Base-by-base conservation (phyloP, 352 stramenopile species). In the Phytophthora podocarpi region DNA sequence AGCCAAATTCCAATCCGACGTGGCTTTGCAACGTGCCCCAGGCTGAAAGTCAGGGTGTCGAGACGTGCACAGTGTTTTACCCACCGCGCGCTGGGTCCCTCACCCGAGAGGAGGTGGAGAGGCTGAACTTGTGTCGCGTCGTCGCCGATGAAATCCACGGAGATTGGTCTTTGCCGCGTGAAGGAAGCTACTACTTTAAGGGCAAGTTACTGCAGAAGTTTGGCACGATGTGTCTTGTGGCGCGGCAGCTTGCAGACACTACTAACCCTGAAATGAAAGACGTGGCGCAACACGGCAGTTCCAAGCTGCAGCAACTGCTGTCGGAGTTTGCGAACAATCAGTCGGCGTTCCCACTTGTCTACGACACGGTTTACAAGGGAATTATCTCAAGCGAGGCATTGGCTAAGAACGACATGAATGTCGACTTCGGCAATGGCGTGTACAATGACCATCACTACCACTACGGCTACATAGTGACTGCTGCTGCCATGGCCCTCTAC, bases 121-220 rank as follows among this genome's bases (percentile, higher is more conserved):
- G 37, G 9, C 36, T 82, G 10, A 64, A 74, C 21, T 61, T 89
- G 12, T 81, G 60, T 27, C 64, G 67, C 5, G 58, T 91, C 2
- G 62, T 92, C 2, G 54, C 53, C 0, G 72, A 90, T 27, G 81
- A 93, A 67, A 90, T 93, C 48, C 31, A 91, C 20, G 74, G 68
- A n/a, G 67, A 89, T 27, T 95, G 85, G 85, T 35, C 71, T 7
- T 50, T 92, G 34, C 80, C 80, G 6, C 64, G 70, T 21, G 76
- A 90, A 64, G 83, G 76, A 21, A 90, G 81, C 57, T 94, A 94
- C 64, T 94, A 94, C 71, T 94, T 94, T 58, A 92, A 91, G 52
- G 83, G 85, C 37, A 94, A 94, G 34, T 52, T 75, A 10, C 51
- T 91, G 18, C 85, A 94, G 47, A 92, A 92, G 66, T 91, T 85